Evolutionary conservation across 768 basidiomycete genomes (phyloP), one percentile per base, ranked within the genome.

Genomic region (Phylloporus sp.): DNA sequence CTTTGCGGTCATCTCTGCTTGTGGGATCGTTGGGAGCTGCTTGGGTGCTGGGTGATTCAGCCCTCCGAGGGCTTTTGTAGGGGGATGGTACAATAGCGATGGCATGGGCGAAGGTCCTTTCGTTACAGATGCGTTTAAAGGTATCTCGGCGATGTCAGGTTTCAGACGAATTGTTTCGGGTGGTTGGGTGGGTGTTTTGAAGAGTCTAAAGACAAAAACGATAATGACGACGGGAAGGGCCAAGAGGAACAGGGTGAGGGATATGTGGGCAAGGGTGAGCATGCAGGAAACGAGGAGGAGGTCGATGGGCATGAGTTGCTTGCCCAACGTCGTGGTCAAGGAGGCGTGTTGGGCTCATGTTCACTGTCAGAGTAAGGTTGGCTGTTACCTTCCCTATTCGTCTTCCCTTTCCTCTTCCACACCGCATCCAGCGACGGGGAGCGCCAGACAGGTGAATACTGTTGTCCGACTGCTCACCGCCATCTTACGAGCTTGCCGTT

Each of bases 321-420:
- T 36, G 35, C 15, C 35, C 35, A 36, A n/a, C 12, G 35, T 15
- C 31, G 31, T 31, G 35, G 35, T 18, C 35, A 36, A 36, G 8
- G 38, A 39, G 39, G 55, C 64, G 64, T 66, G 64, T 59, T 48
- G 41, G 42, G 60, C 64, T 64, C 66, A 66, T 68, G 65, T 63
- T 52, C 23, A 45, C 43, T 63, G 52, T 57, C 59, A 50, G 18
- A 24, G 12, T 20, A 26, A 40, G 29, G 38, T 39, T 26, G 39
- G 11, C 16, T 23, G 35, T n/a, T 12, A 26, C 32, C 56, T 58
- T 58, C 60, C 60, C 34, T 16, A 51, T 59, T 51, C 50, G 49
- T 45, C 39, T 20, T 20, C 1, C 2, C 5, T 40, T 24, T 49
- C 5, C 20, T n/a, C 31, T 20, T 29, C 10, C 6, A 38, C 36